Conservation (phyloP, 345 rosid species). For the Erodium maritimum region DNA sequence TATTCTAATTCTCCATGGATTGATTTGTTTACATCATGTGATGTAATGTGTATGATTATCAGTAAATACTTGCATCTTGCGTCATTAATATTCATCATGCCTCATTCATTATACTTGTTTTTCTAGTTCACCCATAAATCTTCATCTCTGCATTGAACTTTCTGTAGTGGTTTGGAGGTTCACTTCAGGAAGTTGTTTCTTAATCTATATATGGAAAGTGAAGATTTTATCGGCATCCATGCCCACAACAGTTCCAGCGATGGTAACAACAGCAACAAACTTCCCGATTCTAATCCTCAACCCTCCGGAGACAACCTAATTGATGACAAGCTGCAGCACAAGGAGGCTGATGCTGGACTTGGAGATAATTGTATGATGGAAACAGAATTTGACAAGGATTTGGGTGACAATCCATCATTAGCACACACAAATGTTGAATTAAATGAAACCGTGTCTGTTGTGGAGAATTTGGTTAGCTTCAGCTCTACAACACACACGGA, state of each 20-base stretch:
- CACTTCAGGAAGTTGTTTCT: not conserved
- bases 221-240: slow-evolving; percentile 22
- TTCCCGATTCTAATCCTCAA: slow-evolving; percentile 20
- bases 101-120: not conserved
- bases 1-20: no score
- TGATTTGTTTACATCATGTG: no score
- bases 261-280: slow-evolving; percentile 21
- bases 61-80: not conserved
- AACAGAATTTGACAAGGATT: slow-evolving; percentile 25
- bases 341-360: slow-evolving; percentile 24
- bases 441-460: slow-evolving; percentile 26
- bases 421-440: slow-evolving; percentile 26
- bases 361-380: slow-evolving; percentile 24
- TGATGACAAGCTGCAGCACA: slow-evolving; percentile 26
- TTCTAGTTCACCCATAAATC: not conserved
- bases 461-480: slow-evolving; percentile 18
- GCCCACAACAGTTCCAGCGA: slow-evolving; percentile 20
- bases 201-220: slow-evolving; percentile 34
- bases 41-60: not conserved
- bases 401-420: slow-evolving; percentile 21
- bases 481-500: slow-evolving; percentile 14
- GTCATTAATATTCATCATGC: not conserved
- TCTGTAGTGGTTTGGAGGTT: not conserved
- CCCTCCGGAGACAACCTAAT: slow-evolving; percentile 24
- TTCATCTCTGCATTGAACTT: not conserved